Percentiles rank a stretch among this genome's conserved stretches.
Conservation (phyloP, 192 early-diverging fungal genomes). For the Thamnidium elegans region DNA sequence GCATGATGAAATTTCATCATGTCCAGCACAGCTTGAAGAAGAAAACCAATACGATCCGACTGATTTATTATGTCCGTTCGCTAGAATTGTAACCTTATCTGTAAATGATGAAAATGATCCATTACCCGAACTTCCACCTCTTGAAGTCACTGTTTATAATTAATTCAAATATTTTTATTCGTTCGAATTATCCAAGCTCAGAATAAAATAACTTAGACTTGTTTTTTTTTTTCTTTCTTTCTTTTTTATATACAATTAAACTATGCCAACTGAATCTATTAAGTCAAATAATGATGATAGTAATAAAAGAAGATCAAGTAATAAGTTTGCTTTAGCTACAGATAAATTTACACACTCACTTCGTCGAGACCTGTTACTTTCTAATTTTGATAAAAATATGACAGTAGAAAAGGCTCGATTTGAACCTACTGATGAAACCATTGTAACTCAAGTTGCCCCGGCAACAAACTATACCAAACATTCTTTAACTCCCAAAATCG, state of each 20-base stretch:
- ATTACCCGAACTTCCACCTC: conserved; percentile 15
- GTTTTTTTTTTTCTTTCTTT: neutral
- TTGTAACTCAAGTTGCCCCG: no score
- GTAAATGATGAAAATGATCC: conserved; percentile 14
- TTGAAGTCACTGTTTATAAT: conserved; percentile 19
- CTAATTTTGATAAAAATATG: conserved; percentile 27
- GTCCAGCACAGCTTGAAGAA: conserved; percentile 13
- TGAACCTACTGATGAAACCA: conserved; percentile 6
- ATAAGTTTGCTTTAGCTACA: no score
- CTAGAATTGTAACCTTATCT: conserved; percentile 17
- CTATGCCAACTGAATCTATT: no score
- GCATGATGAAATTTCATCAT: conserved; percentile 40
- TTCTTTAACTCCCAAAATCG: no score
- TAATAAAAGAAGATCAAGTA: no score
- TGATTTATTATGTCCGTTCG: conserved; percentile 42
- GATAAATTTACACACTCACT: conserved; percentile 5
- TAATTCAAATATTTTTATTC: conserved; percentile 1
- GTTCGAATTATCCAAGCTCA: neutral
- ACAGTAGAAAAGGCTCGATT: conserved; percentile 27
- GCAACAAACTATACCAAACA: no score
- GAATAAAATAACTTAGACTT: no score
- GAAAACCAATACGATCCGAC: conserved; percentile 25
- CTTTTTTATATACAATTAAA: neutral
- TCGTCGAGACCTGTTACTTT: conserved; percentile 20
- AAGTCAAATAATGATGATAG: no score